These are phyloP conservation scores for Colletotrichum musicola DNA, from an alignment of 2,329 filamentous ascomycete genomes.

Conservation along the genomic window DNA sequence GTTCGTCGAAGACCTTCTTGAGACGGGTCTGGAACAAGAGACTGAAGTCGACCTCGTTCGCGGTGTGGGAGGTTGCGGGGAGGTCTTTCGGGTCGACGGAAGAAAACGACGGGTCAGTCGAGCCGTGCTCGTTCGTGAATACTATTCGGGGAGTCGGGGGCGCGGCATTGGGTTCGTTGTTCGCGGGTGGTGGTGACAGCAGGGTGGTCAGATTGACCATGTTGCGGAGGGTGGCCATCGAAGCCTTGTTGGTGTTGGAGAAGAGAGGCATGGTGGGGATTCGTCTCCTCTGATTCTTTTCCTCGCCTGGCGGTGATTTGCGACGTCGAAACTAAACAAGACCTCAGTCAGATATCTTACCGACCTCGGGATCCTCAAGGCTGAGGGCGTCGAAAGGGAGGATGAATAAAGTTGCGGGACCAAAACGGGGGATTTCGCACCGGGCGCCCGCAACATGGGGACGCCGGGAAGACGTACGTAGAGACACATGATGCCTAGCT, in stretches of 20 bases:
- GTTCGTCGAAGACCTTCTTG: slow-evolving; percentile 59
- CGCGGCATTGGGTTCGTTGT: slow-evolving; percentile 45
- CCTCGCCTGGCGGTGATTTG: slow-evolving; percentile 18
- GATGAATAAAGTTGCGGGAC: slow-evolving; percentile 1
- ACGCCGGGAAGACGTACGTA: slow-evolving; percentile 29
- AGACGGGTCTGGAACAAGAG: slow-evolving; percentile 63
- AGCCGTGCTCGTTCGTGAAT: slow-evolving; percentile 39
- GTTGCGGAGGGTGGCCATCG: slow-evolving; percentile 46
- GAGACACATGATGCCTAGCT: slow-evolving; percentile 35
- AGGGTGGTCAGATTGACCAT: slow-evolving; percentile 52
- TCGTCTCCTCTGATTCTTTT: slow-evolving; percentile 44
- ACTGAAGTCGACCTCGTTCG: slow-evolving; percentile 57
- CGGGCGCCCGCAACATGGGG: background rate
- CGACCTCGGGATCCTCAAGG: background rate
- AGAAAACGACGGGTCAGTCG: slow-evolving; percentile 32
- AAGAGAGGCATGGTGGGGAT: slow-evolving; percentile 55
- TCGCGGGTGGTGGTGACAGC: slow-evolving; percentile 46
- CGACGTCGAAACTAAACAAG: slow-evolving; percentile 35
- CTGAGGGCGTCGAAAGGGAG: background rate
- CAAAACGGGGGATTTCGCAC: slow-evolving; percentile 3
- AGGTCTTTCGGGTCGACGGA: slow-evolving; percentile 34
- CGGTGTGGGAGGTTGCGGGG: slow-evolving; percentile 7
- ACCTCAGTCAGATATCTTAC: slow-evolving; percentile 3
- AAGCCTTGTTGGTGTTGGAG: slow-evolving; percentile 50
- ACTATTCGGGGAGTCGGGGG: slow-evolving; percentile 36